Base-by-base conservation (phyloP, 2,329 filamentous ascomycete genomes). In the Lasiodiplodia theobromae region DNA sequence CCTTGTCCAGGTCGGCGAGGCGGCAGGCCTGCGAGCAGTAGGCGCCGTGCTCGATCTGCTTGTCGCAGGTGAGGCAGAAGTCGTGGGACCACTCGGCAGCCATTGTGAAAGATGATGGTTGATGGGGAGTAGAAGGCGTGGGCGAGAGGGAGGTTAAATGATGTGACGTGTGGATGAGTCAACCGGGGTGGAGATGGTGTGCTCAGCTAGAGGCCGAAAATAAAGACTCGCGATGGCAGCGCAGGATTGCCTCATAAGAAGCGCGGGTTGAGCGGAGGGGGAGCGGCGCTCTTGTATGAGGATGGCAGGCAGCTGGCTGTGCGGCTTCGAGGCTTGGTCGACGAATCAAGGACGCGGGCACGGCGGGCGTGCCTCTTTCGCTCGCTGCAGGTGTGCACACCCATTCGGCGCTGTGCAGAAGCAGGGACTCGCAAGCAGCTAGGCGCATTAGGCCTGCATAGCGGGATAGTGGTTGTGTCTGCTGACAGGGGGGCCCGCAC, bases 21-120 rank as follows among this genome's bases (percentile, higher is more conserved):
- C 93, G 89, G 86, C 94, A 97, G 37, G 92, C 88, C 82, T 97
- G 94, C 57, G 93, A 97, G 86, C 94, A 97, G 86, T 97, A 97
- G 72, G 92, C 89, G 71, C 90, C 90, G 70, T 81, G 79, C 68
- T 92, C 88, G 70, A 92, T 94, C 82, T 96, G 92, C 83, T 91
- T 91, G 83, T 97, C 94, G 85, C 94, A 97, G 84, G 92, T 90
- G 75, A 97, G 89, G 86, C 94, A 97, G 87, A 93, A 97, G 82
- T 96, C 91, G 80, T 92, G 92, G 75, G 92, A 92, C 93, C 94
- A 97, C 66, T 80, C 76, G 71, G 77, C 78, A 73, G 79, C 73
- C 79, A 81, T 81, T 68, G 60, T 69, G 70, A 58, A 65, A 71
- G 58, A n/a, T 18, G 23, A 40, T 21, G 23, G 34, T 51, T 52